Evolutionary conservation across 768 basidiomycete genomes (phyloP).

Genomic region (Amanita pseudoporphyria): DNA sequence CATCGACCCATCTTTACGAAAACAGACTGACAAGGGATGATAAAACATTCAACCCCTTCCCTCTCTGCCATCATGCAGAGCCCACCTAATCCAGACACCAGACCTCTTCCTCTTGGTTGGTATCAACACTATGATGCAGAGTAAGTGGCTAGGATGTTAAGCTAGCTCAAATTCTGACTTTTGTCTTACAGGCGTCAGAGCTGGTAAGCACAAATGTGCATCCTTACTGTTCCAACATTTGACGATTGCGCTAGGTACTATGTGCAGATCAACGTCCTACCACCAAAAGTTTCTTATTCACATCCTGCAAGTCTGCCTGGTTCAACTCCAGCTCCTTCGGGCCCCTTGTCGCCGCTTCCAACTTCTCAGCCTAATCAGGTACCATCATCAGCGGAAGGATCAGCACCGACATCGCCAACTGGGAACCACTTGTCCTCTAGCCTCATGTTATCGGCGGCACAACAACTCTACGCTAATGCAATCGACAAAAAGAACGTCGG

Average conservation of each 20-base stretch:
- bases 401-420: constrained; percentile 5
- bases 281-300: constrained; percentile 24
- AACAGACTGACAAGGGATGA: background rate
- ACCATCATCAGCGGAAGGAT: constrained; percentile 8
- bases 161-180: constrained; percentile 2
- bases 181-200: background rate
- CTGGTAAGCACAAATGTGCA: background rate
- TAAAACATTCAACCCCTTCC: background rate
- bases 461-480: constrained; percentile 35
- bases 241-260: constrained; percentile 20
- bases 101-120: constrained; percentile 26
- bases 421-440: background rate
- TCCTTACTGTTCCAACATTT: background rate
- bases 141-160: constrained; percentile 12
- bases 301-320: constrained; percentile 20
- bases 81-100: constrained; percentile 10
- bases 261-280: constrained; percentile 20
- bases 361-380: background rate
- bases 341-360: background rate
- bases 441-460: constrained; percentile 24
- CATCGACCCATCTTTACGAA: too few relatives aligned
- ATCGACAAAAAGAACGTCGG: constrained; percentile 11
- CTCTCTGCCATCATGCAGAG: background rate
- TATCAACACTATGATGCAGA: constrained; percentile 22
- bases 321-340: background rate